Percentiles rank a stretch among this genome's conserved stretches.
These are phyloP conservation scores for Aspergillus carbonarius DNA, from an alignment of 2,329 filamentous ascomycete genomes.

Conservation along the genomic window DNA sequence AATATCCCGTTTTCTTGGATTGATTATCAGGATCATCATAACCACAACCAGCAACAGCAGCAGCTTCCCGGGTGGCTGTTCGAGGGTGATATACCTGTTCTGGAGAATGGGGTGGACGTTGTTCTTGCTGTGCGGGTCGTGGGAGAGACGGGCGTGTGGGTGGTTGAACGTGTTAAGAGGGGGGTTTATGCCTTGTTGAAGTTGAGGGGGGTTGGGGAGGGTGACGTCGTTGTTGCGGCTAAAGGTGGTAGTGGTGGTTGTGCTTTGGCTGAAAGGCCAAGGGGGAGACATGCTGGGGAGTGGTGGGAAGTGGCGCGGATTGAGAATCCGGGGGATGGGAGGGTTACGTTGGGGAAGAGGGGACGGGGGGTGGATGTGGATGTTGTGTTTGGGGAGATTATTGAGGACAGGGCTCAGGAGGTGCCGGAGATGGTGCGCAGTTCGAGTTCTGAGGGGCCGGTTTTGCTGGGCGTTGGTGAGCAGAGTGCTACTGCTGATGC, in stretches of 20 bases:
- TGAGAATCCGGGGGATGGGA: conserved; percentile 25
- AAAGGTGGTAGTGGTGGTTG: conserved; percentile 23
- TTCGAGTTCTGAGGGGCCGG: not conserved
- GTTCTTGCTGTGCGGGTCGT: not conserved
- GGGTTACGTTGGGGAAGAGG: conserved; percentile 20
- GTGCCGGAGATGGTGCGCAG: not conserved
- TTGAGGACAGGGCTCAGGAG: not conserved
- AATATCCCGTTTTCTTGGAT: conserved; percentile 42
- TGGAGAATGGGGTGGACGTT: conserved; percentile 24
- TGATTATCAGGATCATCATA: conserved; percentile 28
- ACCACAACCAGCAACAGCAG: conserved; percentile 24
- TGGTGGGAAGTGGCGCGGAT: conserved; percentile 41
- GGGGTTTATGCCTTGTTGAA: conserved; percentile 42
- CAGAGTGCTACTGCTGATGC: not conserved
- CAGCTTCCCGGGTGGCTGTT: conserved; percentile 39
- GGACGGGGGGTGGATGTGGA: conserved; percentile 11
- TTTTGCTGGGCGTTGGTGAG: not conserved
- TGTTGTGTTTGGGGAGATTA: not conserved
- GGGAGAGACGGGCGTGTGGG: conserved; percentile 24
- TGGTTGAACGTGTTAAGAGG: conserved; percentile 41
- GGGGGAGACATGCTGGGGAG: conserved; percentile 12
- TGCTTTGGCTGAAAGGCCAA: not conserved
- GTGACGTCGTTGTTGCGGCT: conserved; percentile 39
- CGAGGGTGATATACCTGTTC: conserved; percentile 35
- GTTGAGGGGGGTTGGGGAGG: conserved; percentile 37